These are phyloP conservation scores for Aspergillus coremiiformis DNA, from an alignment of 495 filamentous ascomycete genomes.

Conservation along the genomic window DNA sequence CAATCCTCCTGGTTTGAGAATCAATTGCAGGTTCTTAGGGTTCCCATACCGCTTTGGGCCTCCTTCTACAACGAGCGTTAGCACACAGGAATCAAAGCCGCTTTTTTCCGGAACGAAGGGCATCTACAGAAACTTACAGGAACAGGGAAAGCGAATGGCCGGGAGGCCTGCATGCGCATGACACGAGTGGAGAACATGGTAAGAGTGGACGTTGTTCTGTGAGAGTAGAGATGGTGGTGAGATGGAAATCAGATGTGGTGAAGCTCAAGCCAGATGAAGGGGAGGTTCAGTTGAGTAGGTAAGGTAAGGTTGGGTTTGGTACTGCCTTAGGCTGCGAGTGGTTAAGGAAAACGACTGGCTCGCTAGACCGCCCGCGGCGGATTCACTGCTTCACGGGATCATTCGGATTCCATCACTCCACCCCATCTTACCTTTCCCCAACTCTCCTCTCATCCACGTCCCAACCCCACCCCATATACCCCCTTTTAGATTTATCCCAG, in stretches of 20 bases:
- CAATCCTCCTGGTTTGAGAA: neutral
- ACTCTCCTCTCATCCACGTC: conserved; percentile 21
- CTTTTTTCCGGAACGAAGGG: conserved; percentile 7
- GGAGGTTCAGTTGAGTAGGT: conserved; percentile 12
- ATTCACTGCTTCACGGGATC: conserved; percentile 34
- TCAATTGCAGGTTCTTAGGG: conserved; percentile 13
- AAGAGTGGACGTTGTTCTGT: conserved; percentile 3
- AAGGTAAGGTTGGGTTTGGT: too few relatives aligned
- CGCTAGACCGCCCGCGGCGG: conserved; percentile 40
- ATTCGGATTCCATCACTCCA: conserved; percentile 20
- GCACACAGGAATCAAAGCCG: conserved; percentile 23
- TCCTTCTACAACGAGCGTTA: conserved; percentile 57
- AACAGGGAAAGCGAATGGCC: conserved; percentile 64
- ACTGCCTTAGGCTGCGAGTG: conserved; percentile 24
- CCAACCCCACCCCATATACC: conserved; percentile 13
- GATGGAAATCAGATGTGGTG: conserved; percentile 19
- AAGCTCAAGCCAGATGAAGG: conserved; percentile 16
- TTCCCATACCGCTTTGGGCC: conserved; percentile 67
- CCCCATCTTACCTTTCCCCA: conserved; percentile 21
- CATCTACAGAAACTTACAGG: conserved; percentile 56
- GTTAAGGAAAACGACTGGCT: conserved; percentile 41
- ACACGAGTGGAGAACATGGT: conserved; percentile 63
- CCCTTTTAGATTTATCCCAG: conserved; percentile 14
- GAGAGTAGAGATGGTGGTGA: conserved; percentile 8
- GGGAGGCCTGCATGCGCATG: conserved; percentile 48